Evolutionary conservation across 371 early-diverging fungal species (phyloP).

Genomic region (Coemansia sp.): DNA sequence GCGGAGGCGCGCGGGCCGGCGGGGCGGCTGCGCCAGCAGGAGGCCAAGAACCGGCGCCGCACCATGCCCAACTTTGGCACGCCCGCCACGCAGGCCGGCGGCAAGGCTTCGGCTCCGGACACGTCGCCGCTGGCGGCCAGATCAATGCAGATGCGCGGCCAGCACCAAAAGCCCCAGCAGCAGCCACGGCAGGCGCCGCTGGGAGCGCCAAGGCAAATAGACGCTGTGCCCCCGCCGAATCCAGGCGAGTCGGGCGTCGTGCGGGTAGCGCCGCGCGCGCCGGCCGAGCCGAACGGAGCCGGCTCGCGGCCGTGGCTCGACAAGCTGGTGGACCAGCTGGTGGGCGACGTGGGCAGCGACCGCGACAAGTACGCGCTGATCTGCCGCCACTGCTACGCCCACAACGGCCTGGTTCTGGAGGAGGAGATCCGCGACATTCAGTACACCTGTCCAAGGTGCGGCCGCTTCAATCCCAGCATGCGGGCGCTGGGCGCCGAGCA

Average conservation of each 20-base stretch:
- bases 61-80: slow-evolving; percentile 28
- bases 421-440: slow-evolving; percentile 59
- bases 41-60: slow-evolving; percentile 31
- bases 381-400: slow-evolving; percentile 83
- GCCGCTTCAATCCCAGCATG: slow-evolving; percentile 47
- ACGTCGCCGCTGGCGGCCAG: background rate
- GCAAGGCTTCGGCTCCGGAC: background rate
- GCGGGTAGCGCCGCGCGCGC: slow-evolving; percentile 12
- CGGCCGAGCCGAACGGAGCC: slow-evolving; percentile 5
- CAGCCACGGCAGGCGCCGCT: background rate
- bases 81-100: slow-evolving; percentile 5
- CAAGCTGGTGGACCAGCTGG: slow-evolving; percentile 79
- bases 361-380: slow-evolving; percentile 88
- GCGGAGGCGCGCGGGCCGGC: background rate
- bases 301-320: slow-evolving; percentile 70
- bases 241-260: slow-evolving; percentile 26
- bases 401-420: slow-evolving; percentile 90
- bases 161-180: background rate
- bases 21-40: slow-evolving; percentile 7
- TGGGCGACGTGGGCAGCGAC: slow-evolving; percentile 79
- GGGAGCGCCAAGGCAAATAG: background rate
- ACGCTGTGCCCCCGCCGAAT: background rate
- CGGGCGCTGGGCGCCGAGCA: slow-evolving; percentile 16
- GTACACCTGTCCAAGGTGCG: slow-evolving; percentile 50
- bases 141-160: background rate